Evolutionary conservation across 2,329 filamentous ascomycete genomes (phyloP), one percentile per base, ranked within the genome.

Genomic region (Teratosphaeria gauchensis): DNA sequence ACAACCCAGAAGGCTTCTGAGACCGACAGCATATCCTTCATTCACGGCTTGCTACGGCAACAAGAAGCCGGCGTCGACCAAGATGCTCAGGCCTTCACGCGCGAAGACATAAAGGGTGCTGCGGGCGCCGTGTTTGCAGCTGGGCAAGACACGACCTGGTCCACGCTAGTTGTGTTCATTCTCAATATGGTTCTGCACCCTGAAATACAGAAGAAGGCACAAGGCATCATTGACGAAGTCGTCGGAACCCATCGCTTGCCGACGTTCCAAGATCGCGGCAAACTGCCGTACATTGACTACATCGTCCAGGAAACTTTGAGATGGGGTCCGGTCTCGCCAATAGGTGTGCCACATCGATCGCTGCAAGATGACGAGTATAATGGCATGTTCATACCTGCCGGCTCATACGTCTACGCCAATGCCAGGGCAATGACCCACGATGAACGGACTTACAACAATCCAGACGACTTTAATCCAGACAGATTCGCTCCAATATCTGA

Each of bases 391-490:
- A 69, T 67, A 9, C 67, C 67, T 6, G 63, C 58, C 8, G 61
- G 58, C 14, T 61, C 65, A 2, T 59, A 65, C 42, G 59, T 69
- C 19, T 62, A 64, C 42, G 60, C 65, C 6, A 68, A 67, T 54
- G 62, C 58, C 3, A 28, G 62, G 52, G 64, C 63, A 0, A 82
- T 78, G 75, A 75, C 72, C 28, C 71, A 72, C 46, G 73, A 82
- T 60, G 63, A 73, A 55, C 54, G 57, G 3, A 67, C 72, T 1
- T 81, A 80, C 68, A 58, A 56, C 3, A 61, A 77, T 55, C 76
- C 78, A 1, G 72, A 76, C 21, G 59, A 58, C 6, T 81, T 81
- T 63, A 72, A 78, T 46, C 79, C 79, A 0, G 75, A 78, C 57
- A 70, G 79, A 5, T 82, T 75, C 62, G 56, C 69, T 1, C 66